Percentiles rank a stretch among this genome's conserved stretches.
Conservation (phyloP, 176 grass and related monocot species). For the Musa troglodytarum region DNA sequence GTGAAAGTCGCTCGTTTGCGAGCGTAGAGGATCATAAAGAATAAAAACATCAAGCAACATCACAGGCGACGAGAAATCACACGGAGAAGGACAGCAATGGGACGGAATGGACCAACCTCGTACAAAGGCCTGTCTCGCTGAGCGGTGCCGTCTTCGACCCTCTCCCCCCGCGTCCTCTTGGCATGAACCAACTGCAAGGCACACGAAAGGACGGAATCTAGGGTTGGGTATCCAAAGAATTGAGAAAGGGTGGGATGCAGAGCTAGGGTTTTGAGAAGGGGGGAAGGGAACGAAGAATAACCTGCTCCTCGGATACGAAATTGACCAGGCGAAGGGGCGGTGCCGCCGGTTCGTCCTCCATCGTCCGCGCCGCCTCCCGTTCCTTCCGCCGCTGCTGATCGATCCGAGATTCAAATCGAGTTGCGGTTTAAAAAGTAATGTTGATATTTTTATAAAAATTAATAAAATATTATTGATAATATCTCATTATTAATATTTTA, state of each 20-base stretch:
- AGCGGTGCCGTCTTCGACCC: conserved; percentile 81
- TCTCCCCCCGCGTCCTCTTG: conserved; percentile 82
- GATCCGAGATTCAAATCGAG: too few relatives aligned
- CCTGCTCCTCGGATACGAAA: conserved; percentile 94
- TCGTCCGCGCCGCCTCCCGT: conserved; percentile 30
- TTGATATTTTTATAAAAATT: too few relatives aligned
- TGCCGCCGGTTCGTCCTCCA: conserved; percentile 14
- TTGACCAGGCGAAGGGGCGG: conserved; percentile 66
- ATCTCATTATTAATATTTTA: too few relatives aligned
- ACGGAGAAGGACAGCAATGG: not conserved
- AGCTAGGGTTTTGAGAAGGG: conserved; percentile 14
- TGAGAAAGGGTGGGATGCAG: not conserved
- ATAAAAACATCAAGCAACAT: not conserved
- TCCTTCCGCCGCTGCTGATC: not conserved
- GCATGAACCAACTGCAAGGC: conserved; percentile 55
- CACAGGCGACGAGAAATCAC: not conserved
- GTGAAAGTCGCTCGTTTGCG: too few relatives aligned
- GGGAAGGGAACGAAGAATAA: conserved; percentile 6
- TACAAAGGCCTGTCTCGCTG: conserved; percentile 79
- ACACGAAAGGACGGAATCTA: not conserved
- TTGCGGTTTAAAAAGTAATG: too few relatives aligned
- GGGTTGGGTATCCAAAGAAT: not conserved
- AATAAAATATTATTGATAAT: too few relatives aligned
- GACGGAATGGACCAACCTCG: conserved; percentile 33
- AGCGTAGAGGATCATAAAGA: too few relatives aligned